phyloP scores from a whole-genome alignment of 805 yeast genomes.

The Myxozyma kluyveri region DNA sequence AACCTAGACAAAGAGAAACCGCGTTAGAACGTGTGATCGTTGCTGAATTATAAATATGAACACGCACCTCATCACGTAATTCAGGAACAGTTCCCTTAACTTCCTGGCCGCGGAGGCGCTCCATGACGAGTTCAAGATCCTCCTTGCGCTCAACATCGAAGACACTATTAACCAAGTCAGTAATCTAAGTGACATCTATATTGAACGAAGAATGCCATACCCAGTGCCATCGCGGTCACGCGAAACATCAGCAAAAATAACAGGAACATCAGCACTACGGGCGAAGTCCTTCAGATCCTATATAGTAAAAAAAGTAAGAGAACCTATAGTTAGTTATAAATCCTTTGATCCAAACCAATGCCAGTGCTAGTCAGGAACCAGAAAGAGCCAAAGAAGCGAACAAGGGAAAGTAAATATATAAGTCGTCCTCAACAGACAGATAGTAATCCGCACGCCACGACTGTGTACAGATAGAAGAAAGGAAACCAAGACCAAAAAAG shows the following conservation, averaged over 20 bases:
- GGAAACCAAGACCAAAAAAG: no score
- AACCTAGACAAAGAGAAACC: constrained; percentile 6
- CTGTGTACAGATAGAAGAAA: no score
- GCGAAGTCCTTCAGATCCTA: constrained; percentile 69
- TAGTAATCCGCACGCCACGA: no score
- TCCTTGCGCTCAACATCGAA: constrained; percentile 51
- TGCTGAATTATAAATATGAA: background rate
- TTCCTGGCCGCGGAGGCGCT: constrained; percentile 66
- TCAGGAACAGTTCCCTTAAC: constrained; percentile 64
- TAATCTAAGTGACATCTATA: background rate
- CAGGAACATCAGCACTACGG: constrained; percentile 55
- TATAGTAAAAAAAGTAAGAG: no score
- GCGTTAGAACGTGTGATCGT: background rate
- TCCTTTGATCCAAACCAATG: no score
- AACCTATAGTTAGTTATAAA: no score
- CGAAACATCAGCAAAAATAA: constrained; percentile 40
- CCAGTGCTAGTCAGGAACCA: no score
- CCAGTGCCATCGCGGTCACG: constrained; percentile 41
- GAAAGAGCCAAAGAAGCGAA: no score
- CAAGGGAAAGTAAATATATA: no score
- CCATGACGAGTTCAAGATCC: constrained; percentile 67
- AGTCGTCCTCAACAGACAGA: no score
- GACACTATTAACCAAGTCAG: constrained; percentile 21
- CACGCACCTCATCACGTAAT: constrained; percentile 67
- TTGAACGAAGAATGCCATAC: constrained; percentile 9